phyloP scores from a whole-genome alignment of 345 rosid species.

The Sisymbrium irio region DNA sequence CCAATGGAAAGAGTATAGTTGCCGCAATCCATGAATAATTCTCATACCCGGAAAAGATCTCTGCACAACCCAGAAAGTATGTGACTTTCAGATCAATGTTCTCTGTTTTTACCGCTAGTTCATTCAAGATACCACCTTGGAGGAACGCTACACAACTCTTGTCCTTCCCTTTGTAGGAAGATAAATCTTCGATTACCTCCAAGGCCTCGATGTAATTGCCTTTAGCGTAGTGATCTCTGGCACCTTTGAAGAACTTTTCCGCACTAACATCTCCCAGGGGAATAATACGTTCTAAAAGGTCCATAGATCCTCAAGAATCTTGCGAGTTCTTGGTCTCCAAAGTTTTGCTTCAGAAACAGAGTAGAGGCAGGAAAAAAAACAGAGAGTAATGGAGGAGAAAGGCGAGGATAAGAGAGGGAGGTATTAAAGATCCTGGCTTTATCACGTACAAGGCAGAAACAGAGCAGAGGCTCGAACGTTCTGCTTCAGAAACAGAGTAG shows the following conservation, averaged over 20 bases:
- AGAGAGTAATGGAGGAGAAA: too few relatives aligned
- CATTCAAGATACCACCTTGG: background rate
- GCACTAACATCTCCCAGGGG: background rate
- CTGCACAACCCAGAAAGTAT: background rate
- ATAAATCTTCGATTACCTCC: constrained; percentile 2
- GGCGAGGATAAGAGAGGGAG: too few relatives aligned
- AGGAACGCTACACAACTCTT: background rate
- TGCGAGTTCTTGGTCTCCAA: background rate
- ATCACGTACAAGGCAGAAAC: too few relatives aligned
- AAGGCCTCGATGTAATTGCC: background rate
- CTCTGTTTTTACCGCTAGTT: background rate
- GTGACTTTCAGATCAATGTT: background rate
- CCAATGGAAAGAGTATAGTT: background rate
- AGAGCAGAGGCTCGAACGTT: too few relatives aligned
- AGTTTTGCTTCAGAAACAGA: too few relatives aligned
- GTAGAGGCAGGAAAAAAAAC: too few relatives aligned
- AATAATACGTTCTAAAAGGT: background rate
- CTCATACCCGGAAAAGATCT: background rate
- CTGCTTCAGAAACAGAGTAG: too few relatives aligned
- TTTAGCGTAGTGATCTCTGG: background rate
- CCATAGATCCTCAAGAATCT: background rate
- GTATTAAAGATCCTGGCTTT: too few relatives aligned
- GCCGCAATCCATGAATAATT: background rate
- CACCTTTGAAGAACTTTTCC: background rate
- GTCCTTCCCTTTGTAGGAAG: background rate